phyloP scores from a whole-genome alignment of 1,139 yeast species.

The Saccharomyces hybrid region DNA sequence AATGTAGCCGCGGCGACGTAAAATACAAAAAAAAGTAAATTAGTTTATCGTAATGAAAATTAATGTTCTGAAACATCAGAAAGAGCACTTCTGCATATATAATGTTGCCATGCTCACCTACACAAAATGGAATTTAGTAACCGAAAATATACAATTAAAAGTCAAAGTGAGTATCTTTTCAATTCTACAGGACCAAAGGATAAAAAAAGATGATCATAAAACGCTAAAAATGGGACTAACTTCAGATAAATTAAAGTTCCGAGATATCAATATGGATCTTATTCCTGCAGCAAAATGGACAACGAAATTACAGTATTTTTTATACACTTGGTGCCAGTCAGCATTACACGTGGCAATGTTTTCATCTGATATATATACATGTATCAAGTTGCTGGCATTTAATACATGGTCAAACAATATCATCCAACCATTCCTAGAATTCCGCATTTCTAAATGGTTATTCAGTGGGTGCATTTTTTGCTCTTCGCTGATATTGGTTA shows the following conservation, averaged over 20 bases:
- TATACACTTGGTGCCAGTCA: slow-evolving; percentile 43
- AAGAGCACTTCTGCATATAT: not conserved
- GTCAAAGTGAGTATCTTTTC: not conserved
- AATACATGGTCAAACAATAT: slow-evolving; percentile 63
- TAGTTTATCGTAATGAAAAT: not conserved
- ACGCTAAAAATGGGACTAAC: slow-evolving; percentile 21
- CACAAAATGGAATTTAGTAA: not conserved
- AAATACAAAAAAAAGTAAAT: not conserved
- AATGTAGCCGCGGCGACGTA: slow-evolving; percentile 1
- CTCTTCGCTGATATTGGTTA: slow-evolving; percentile 51
- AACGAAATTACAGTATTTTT: slow-evolving; percentile 48
- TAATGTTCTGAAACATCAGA: not conserved
- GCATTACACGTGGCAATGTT: slow-evolving; percentile 53
- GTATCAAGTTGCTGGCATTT: slow-evolving; percentile 66
- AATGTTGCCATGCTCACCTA: not conserved
- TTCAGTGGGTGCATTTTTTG: slow-evolving; percentile 79
- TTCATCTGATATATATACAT: slow-evolving; percentile 72
- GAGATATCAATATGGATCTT: slow-evolving; percentile 15
- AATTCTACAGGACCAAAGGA: not conserved
- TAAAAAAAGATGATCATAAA: not conserved
- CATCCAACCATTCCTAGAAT: slow-evolving; percentile 51
- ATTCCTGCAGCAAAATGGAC: slow-evolving; percentile 49
- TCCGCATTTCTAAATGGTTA: slow-evolving; percentile 66
- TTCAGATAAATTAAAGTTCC: slow-evolving; percentile 21
- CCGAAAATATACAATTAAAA: not conserved